phyloP scores from a whole-genome alignment of 495 filamentous ascomycete genomes.

The Penicillium mononematosum region DNA sequence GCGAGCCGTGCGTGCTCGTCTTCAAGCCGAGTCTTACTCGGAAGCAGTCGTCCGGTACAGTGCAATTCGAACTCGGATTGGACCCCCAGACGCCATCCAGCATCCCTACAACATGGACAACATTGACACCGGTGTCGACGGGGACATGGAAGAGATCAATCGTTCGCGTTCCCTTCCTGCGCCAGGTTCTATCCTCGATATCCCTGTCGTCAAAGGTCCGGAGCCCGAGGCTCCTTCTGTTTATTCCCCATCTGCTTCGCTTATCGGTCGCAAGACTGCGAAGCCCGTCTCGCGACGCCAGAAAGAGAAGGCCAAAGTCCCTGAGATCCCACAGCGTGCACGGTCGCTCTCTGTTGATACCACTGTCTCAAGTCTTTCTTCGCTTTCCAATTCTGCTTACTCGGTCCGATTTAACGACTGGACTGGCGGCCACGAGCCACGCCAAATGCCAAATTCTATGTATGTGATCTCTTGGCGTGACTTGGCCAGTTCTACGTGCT shows the following conservation, averaged over 20 bases:
- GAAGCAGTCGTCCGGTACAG: constrained; percentile 10
- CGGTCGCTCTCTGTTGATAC: constrained; percentile 24
- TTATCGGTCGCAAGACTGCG: background rate
- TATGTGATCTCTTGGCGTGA: constrained; percentile 14
- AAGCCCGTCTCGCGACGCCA: constrained; percentile 1
- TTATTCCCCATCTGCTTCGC: background rate
- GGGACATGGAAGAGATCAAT: background rate
- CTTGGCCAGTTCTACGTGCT: constrained; percentile 10
- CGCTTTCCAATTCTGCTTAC: constrained; percentile 20
- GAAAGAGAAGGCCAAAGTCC: background rate
- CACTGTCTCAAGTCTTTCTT: constrained; percentile 17
- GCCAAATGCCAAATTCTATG: constrained; percentile 23
- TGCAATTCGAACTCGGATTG: constrained; percentile 16
- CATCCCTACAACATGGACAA: constrained; percentile 8
- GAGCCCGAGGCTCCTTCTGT: background rate
- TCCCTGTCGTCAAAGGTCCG: background rate
- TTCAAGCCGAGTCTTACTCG: constrained; percentile 21
- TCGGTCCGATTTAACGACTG: constrained; percentile 16
- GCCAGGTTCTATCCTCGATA: constrained; percentile 2
- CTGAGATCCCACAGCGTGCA: constrained; percentile 2
- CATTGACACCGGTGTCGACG: background rate
- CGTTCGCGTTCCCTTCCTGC: constrained; percentile 7
- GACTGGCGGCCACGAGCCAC: constrained; percentile 12
- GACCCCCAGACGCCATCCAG: constrained; percentile 9
- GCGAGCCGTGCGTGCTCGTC: constrained; percentile 31